These are phyloP conservation scores for Eucalyptus curtisii DNA, from an alignment of 345 rosid genomes.

Conservation along the genomic window DNA sequence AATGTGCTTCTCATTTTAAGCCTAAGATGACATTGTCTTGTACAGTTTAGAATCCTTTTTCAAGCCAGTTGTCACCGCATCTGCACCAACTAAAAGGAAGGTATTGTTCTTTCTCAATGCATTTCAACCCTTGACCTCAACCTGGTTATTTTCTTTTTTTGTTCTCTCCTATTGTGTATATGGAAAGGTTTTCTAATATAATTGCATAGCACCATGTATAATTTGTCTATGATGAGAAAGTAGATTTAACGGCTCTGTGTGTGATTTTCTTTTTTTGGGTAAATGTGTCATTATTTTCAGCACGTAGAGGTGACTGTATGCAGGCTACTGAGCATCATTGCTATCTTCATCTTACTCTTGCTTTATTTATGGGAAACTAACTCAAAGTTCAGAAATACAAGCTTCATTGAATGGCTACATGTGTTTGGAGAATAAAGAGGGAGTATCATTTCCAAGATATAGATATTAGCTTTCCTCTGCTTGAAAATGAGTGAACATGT, in stretches of 20 bases:
- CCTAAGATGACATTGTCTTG: neutral
- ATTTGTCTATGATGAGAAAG: neutral
- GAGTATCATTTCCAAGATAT: neutral
- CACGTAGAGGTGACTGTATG: neutral
- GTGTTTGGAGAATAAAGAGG: neutral
- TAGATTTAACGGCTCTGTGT: neutral
- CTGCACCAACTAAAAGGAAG: constrained; percentile 65
- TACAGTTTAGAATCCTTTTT: constrained; percentile 78
- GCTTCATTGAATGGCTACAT: neutral
- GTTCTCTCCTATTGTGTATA: neutral
- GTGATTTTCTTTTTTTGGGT: neutral
- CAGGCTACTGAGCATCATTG: neutral
- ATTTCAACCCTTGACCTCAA: neutral
- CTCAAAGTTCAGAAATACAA: neutral
- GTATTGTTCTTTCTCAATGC: constrained; percentile 18
- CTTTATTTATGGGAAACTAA: neutral
- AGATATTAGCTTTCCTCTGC: neutral
- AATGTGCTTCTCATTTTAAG: neutral
- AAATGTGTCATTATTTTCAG: neutral
- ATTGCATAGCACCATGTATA: neutral
- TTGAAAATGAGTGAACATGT: neutral
- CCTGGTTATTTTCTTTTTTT: too few species aligned
- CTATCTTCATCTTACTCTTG: neutral
- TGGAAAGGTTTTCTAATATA: neutral
- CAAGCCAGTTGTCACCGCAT: constrained; percentile 52